Base-by-base conservation (phyloP, 345 rosid species). In the Populus nigra region DNA sequence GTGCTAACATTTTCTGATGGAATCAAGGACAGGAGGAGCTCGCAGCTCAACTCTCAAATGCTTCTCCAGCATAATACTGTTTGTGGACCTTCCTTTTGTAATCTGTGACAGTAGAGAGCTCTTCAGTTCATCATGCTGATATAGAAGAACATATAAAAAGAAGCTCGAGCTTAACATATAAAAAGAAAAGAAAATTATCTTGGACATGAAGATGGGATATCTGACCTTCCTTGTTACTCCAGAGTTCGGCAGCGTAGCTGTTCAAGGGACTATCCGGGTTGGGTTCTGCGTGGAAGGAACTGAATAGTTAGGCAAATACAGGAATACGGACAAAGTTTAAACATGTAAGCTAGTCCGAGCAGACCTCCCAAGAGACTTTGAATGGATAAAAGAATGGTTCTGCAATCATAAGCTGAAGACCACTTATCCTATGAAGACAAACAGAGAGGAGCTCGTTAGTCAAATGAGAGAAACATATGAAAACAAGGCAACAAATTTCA, bases 311-410 rank as follows among this genome's bases (percentile, higher is more conserved):
- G 61, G 62, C 38, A 20, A 68, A 31, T 11, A 68, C 22, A 71
- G 10, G 23, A 73, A 8, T 0, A 18, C 25, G 17, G 12, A 36
- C 27, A 11, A 38, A 45, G 68, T 6, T 31, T 12, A 68, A 35
- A 47, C 12, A 16, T 11, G 3, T 18, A 65, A 1, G 31, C 47
- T 22, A 18, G 41, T n/a, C 9, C 2, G 74, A 61, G 49, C 80
- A 35, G 23, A 81, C 84, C 84, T 73, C 84, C 84, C 61, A 81
- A 50, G n/a, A 81, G 78, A 73, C 84, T 81, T 73, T 81, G 84
- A 38, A 81, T 47, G 8, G 84, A 81, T 49, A 77, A 63, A 39
- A 81, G 84, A 62, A 77, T 77, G 61, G 84, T 73, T 73, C 84
- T 77, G 70, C 80, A 73, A 73, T 81, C 84, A 23, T 81, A 81